Evolutionary conservation across 2,329 filamentous ascomycete genomes (phyloP), one percentile per base, ranked within the genome.

Genomic region (Microsporum audouinii): DNA sequence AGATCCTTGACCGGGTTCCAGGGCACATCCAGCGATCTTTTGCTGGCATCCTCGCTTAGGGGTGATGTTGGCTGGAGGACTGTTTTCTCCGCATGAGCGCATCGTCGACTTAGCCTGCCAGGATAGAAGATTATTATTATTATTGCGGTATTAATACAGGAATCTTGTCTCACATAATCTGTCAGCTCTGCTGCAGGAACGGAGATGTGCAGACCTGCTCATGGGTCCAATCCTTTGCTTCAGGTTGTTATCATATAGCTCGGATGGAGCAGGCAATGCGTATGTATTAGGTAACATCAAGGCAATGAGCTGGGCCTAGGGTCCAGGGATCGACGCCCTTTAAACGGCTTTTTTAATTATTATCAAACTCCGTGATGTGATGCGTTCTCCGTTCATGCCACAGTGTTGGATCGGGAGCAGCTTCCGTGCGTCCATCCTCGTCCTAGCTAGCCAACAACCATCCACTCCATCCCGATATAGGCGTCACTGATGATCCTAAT

Each of bases 401-500:
- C 51, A 17, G 51, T 14, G 17, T 55, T 55, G 51, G 51, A 36
- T 55, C 51, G 51, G 39, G 51, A 55, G 51, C 51, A n/a, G 51
- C 33, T 55, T 55, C 51, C 51, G 51, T 34, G 51, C 31, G 23
- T 34, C 7, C 51, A 55, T 29, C 51, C 29, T n/a, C 51, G 31
- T 34, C 33, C 31, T 34, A 17, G n/a, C 51, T 55, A 34, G n/a
- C 51, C 14, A n/a, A 17, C 51, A 55, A n/a, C 65, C 36, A 66
- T 73, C 84, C 84, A 87, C 66, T 79, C 77, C 80, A 97, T 84
- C 0, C 88, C 89, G 38, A 90, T 78, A 74, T 97, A 97, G 14
- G 85, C 85, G 78, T 97, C 94, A 73, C 92, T 97, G 17, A 94
- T 78, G 1, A 96, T 84, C 64, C 82, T 71, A 2, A 96, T 81